phyloP scores from a whole-genome alignment of 2,329 filamentous ascomycete species.

The Diaporthe sp. region DNA sequence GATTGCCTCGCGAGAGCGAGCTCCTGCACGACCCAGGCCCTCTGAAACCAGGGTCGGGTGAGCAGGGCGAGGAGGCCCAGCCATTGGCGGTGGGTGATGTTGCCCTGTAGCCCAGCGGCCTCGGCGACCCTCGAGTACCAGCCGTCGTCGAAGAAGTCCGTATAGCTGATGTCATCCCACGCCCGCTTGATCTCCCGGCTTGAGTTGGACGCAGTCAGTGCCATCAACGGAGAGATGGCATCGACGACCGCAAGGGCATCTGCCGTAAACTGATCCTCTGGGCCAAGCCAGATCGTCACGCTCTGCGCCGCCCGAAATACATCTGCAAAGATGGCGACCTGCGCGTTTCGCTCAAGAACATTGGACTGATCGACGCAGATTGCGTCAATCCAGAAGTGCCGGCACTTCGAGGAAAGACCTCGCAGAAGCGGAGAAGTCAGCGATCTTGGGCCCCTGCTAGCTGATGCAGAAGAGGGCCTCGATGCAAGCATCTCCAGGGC shows the following conservation, averaged over 20 bases:
- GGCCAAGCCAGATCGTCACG: conserved; percentile 1
- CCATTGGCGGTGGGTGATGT: conserved; percentile 4
- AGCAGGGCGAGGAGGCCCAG: conserved; percentile 18
- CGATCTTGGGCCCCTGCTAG: neutral
- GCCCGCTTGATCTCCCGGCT: neutral
- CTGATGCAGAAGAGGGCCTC: neutral
- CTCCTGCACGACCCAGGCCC: conserved; percentile 26
- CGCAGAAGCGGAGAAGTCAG: neutral
- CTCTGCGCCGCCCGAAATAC: conserved; percentile 2
- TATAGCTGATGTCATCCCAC: conserved; percentile 4
- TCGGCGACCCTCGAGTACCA: neutral
- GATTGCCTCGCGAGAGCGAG: conserved; percentile 17
- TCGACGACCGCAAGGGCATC: neutral
- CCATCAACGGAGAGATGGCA: neutral
- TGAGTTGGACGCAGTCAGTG: neutral
- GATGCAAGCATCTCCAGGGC: conserved; percentile 6
- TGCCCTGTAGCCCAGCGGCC: neutral
- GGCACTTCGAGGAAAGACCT: neutral
- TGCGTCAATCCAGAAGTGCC: conserved; percentile 37
- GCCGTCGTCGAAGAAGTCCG: neutral
- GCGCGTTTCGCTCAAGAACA: conserved; percentile 33
- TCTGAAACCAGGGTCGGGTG: conserved; percentile 26
- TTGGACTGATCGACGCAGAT: conserved; percentile 39
- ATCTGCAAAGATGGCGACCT: conserved; percentile 36
- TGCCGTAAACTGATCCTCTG: neutral